Evolutionary conservation across 1,139 yeast genomes (phyloP).

Genomic region (Sporopachydermia cereana): DNA sequence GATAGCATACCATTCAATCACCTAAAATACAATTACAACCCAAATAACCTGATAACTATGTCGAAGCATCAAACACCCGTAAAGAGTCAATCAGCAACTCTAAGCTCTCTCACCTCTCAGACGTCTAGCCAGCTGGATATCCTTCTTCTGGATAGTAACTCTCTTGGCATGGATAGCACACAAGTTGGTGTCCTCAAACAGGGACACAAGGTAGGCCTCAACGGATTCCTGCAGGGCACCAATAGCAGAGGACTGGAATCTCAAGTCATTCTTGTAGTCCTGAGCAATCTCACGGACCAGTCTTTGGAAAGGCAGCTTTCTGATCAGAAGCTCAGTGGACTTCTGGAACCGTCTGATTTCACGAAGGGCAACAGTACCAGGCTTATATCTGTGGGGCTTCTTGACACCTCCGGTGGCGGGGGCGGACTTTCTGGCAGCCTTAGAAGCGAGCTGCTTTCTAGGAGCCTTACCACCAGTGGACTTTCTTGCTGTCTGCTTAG

Average conservation of each 20-base stretch:
- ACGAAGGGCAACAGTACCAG: slow-evolving; percentile 99
- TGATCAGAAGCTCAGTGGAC: slow-evolving; percentile 91
- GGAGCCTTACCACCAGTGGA: slow-evolving; percentile 99
- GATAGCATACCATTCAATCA: background rate
- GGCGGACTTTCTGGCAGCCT: slow-evolving; percentile 98
- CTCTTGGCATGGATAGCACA: slow-evolving; percentile 99
- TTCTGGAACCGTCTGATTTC: slow-evolving; percentile 99
- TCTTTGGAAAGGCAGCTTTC: slow-evolving; percentile 98
- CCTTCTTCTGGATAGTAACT: slow-evolving; percentile 99
- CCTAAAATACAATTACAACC: slow-evolving; percentile 6
- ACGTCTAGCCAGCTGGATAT: slow-evolving; percentile 98
- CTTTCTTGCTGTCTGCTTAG: slow-evolving; percentile 97
- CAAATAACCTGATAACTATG: slow-evolving; percentile 3
- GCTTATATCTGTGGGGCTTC: slow-evolving; percentile 99
- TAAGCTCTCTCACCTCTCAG: slow-evolving; percentile 94
- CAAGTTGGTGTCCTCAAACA: slow-evolving; percentile 94
- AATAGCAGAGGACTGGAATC: slow-evolving; percentile 97
- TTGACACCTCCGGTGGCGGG: slow-evolving; percentile 93
- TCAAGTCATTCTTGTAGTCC: slow-evolving; percentile 94
- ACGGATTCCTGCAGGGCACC: slow-evolving; percentile 99
- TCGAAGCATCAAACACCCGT: background rate
- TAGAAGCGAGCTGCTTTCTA: slow-evolving; percentile 97
- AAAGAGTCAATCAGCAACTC: slow-evolving; percentile 12
- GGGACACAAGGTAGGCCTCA: slow-evolving; percentile 87
- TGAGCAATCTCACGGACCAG: slow-evolving; percentile 96